Evolutionary conservation across 2,329 filamentous ascomycete genomes (phyloP).

Genomic region (Plectosphaerella sp.): DNA sequence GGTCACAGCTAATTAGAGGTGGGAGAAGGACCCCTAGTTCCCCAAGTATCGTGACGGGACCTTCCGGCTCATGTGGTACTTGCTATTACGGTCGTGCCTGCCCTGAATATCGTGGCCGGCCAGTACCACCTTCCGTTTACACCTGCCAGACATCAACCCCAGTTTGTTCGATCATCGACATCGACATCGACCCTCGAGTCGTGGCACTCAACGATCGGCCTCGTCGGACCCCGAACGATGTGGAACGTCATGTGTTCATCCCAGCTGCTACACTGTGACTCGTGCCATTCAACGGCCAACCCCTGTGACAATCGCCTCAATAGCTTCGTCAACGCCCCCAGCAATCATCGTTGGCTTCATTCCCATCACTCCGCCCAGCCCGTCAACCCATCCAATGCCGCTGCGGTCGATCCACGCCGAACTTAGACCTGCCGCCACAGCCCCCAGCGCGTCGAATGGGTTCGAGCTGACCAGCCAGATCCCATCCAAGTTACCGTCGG

Average conservation of each 20-base stretch:
- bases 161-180: too few relatives aligned
- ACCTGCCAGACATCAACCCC: too few relatives aligned
- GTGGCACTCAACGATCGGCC: too few relatives aligned
- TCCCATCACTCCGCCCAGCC: conserved; percentile 40
- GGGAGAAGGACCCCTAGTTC: too few relatives aligned
- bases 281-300: not conserved
- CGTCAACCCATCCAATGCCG: conserved; percentile 62
- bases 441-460: conserved; percentile 68
- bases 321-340: conserved; percentile 52
- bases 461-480: conserved; percentile 71
- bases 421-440: conserved; percentile 55
- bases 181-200: too few relatives aligned
- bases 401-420: conserved; percentile 64
- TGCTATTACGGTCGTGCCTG: not conserved
- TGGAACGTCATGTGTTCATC: too few relatives aligned
- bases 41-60: too few relatives aligned
- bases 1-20: too few relatives aligned
- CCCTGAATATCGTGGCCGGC: not conserved
- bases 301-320: conserved; percentile 26
- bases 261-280: too few relatives aligned
- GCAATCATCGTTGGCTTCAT: conserved; percentile 47
- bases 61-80: too few relatives aligned
- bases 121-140: too few relatives aligned
- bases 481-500: conserved; percentile 32
- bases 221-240: too few relatives aligned